phyloP scores from a whole-genome alignment of 1,139 yeast genomes.

The Pichia cactophila region DNA sequence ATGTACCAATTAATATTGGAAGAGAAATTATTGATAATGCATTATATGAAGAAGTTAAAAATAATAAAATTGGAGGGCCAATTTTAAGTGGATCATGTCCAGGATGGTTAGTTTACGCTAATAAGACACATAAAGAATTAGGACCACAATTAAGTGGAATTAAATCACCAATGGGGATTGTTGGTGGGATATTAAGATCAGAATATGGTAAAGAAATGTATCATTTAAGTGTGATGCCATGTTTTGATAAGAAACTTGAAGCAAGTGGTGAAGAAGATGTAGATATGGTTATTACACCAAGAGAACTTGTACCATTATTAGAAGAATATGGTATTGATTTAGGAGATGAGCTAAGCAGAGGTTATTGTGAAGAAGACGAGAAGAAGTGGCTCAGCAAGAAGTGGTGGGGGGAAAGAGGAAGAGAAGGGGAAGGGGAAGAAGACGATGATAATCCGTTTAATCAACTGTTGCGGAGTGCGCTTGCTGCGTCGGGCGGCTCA shows the following conservation, averaged over 20 bases:
- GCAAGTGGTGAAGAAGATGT: slow-evolving; percentile 78
- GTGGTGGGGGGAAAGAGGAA: slow-evolving; percentile 61
- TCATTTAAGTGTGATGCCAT: slow-evolving; percentile 89
- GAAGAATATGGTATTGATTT: slow-evolving; percentile 41
- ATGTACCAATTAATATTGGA: slow-evolving; percentile 83
- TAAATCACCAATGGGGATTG: slow-evolving; percentile 89
- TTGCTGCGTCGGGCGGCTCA: neutral
- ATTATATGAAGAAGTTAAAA: slow-evolving; percentile 43
- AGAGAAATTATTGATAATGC: slow-evolving; percentile 61
- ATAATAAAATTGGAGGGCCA: slow-evolving; percentile 32
- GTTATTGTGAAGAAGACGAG: too few relatives aligned
- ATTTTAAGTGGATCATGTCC: slow-evolving; percentile 72
- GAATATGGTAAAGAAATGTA: slow-evolving; percentile 50
- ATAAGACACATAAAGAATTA: slow-evolving; percentile 86
- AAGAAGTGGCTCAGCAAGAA: too few relatives aligned
- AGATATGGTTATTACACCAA: slow-evolving; percentile 90
- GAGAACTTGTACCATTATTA: slow-evolving; percentile 69
- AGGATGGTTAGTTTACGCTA: slow-evolving; percentile 95
- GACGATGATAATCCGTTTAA: slow-evolving; percentile 29
- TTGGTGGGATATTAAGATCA: slow-evolving; percentile 70
- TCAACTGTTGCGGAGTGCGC: neutral
- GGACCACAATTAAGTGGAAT: slow-evolving; percentile 55
- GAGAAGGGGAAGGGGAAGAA: slow-evolving; percentile 55
- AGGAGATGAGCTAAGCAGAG: slow-evolving; percentile 22
- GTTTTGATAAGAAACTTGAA: slow-evolving; percentile 93